Evolutionary conservation across 2,329 filamentous ascomycete genomes (phyloP), one percentile per base, ranked within the genome.

Genomic region (Talaromyces amestolkiae): DNA sequence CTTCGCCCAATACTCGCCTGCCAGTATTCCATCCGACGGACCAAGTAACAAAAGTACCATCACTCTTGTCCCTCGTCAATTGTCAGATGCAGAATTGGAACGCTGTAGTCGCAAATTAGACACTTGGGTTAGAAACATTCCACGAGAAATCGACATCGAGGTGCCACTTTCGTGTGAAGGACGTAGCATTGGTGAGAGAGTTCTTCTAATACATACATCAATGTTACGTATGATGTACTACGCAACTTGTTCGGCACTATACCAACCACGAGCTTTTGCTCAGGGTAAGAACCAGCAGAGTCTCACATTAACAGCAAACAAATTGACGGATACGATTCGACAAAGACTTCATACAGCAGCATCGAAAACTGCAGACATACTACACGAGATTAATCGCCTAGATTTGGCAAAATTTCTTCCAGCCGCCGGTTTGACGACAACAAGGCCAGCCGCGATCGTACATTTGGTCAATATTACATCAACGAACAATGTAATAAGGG

Each of bases 211-310:
- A 1, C 91, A 96, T 73, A 85, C 90, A 47, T 91, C 90, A 17
- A 84, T 97, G 59, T 81, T 97, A 31, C 91, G 96, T 76, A 93
- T 96, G 90, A 87, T 95, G 0, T 96, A 93, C 76, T 91, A 92
- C 77, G 94, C 92, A 1, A 95, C 92, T 0, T 84, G 94, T n/a
- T 95, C 92, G 51, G 92, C 93, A 1, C 83, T 97, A 10, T 91
- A 97, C 76, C 87, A 92, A 24, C 93, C 93, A 1, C 92, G 94
- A 71, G 92, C 96, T 67, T 82, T 94, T 47, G 89, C 89, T 45
- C 43, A 47, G 22, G 10, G 13, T 6, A 19, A 15, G 22, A 19
- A 45, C 19, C 43, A 45, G 9, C 19, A 22, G 10, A n/a, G 2
- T 13, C 27, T 6, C 8, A 4, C 19, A 51, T 31, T 47, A 54